Evolutionary conservation across 352 stramenopile genomes (phyloP), one percentile per base, ranked within the genome.

Genomic region (Labyrinthula sp.): DNA sequence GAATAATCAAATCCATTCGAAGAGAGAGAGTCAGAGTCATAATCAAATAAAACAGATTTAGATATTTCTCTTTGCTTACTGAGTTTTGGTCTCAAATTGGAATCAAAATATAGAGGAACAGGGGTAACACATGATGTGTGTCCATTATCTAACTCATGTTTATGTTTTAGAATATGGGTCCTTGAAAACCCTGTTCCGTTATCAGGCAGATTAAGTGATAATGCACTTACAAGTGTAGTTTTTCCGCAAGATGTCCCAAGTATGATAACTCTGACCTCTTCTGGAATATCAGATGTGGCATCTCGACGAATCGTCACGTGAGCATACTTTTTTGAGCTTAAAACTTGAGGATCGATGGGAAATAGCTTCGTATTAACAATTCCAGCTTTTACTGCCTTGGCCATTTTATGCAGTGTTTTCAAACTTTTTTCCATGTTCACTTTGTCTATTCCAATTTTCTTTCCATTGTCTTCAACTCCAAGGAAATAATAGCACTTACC

Each of bases 91-190:
- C 14, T 3, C 3, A 31, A 31, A 6, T 45, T 35, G 8, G 17
- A 15, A 22, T 38, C 43, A 30, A 25, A 52, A n/a, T 35, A 28
- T n/a, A 52, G 17, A n/a, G 17, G 12, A 17, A 45, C 31, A 28
- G 31, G 10, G 14, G 43, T 36, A 3, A 80, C 68, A 56, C 69
- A 77, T 7, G 72, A 80, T 4, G 73, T 84, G 8, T 70, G 68
- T 1, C 73, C 73, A 23, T 79, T 75, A 41, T 84, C 72, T 1
- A 84, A 63, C 57, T 84, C 73, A 56, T 84, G 73, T 20, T 73
- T 66, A 37, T 84, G 71, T 29, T 52, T 64, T 56, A 79, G 77
- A 10, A 82, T 69, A 45, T 82, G 72, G 70, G 80, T 77, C 2
- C 73, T 65, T 10, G 73, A 71, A 18, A 81, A 56, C 1, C 73